Conservation (phyloP, 2,329 filamentous ascomycete species). For the Amylocarpus encephaloides region DNA sequence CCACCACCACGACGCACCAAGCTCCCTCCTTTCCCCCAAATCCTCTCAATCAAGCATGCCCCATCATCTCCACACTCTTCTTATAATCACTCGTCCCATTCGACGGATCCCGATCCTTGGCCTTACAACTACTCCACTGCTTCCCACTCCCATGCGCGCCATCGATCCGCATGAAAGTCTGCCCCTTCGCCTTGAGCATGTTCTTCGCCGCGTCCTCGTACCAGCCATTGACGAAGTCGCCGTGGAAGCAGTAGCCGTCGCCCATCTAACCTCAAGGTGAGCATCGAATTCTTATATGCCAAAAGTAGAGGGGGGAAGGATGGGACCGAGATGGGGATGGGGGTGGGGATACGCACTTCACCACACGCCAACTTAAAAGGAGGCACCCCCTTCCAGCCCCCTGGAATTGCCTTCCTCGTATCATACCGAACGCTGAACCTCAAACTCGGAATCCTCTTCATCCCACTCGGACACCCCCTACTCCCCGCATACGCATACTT, state of each 20-base stretch:
- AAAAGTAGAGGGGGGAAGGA: not conserved
- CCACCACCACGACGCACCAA: too few relatives aligned
- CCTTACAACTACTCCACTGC: slow-evolving; percentile 28
- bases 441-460: slow-evolving; percentile 41
- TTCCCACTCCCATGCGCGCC: slow-evolving; percentile 8
- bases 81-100: slow-evolving; percentile 37
- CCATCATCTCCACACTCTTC: slow-evolving; percentile 8
- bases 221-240: slow-evolving; percentile 44
- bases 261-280: slow-evolving; percentile 35
- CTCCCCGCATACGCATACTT: slow-evolving; percentile 10
- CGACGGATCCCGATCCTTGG: slow-evolving; percentile 36
- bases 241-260: slow-evolving; percentile 34
- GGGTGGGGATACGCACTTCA: not conserved
- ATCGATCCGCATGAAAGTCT: slow-evolving; percentile 31
- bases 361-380: slow-evolving; percentile 29
- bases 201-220: slow-evolving; percentile 35
- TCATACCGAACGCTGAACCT: slow-evolving; percentile 43
- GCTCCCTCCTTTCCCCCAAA: too few relatives aligned
- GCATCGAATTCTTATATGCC: too few relatives aligned
- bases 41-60: not conserved
- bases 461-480: slow-evolving; percentile 38
- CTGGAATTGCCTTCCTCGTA: slow-evolving; percentile 35
- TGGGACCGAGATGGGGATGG: not conserved
- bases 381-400: slow-evolving; percentile 39
- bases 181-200: slow-evolving; percentile 33